phyloP scores from a whole-genome alignment of 768 basidiomycete species.

The Pulveroboletus frians region DNA sequence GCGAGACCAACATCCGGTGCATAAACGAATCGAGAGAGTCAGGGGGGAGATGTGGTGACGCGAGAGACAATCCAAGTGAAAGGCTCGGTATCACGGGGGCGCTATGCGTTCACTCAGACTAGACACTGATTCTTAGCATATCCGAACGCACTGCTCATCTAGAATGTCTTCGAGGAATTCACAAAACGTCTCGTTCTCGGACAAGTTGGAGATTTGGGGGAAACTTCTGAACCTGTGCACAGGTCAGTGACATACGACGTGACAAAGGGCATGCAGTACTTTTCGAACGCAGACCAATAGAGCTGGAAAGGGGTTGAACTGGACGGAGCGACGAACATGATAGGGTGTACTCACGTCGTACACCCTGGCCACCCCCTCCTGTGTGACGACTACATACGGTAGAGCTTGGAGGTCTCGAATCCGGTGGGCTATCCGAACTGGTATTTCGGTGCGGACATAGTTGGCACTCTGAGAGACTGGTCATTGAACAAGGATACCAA shows the following conservation, averaged over 20 bases:
- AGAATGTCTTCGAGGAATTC: conserved; percentile 58
- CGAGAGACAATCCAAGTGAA: conserved; percentile 78
- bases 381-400: conserved; percentile 82
- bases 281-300: conserved; percentile 85
- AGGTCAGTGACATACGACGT: conserved; percentile 5
- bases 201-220: conserved; percentile 63
- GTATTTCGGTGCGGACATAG: conserved; percentile 85
- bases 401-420: conserved; percentile 81
- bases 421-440: conserved; percentile 83
- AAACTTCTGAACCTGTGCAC: conserved; percentile 60
- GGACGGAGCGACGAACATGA: background rate
- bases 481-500: background rate
- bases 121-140: background rate
- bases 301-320: conserved; percentile 40
- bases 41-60: conserved; percentile 71
- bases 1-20: conserved; percentile 85
- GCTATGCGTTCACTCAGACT: conserved; percentile 35
- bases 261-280: conserved; percentile 38
- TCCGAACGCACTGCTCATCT: conserved; percentile 62
- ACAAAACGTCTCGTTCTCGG: conserved; percentile 80
- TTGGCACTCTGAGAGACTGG: conserved; percentile 63
- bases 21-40: conserved; percentile 83
- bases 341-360: conserved; percentile 60
- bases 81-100: conserved; percentile 76
- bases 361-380: conserved; percentile 76